Evolutionary conservation across 1,284 basidiomycete species (phyloP), one percentile per base, ranked within the genome.

Genomic region (Termitomyces sp.): DNA sequence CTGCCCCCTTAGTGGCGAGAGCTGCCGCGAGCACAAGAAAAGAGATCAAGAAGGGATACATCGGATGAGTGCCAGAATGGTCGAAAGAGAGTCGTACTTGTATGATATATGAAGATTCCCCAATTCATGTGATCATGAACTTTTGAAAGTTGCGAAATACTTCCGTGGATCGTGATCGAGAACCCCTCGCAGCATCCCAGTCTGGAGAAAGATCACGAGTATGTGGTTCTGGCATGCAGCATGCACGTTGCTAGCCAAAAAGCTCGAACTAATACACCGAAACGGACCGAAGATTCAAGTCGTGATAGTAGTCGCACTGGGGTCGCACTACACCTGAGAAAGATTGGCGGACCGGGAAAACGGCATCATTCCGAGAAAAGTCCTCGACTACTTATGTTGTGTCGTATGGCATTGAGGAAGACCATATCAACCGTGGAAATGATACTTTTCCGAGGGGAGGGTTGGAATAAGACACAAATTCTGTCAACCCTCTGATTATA

Each of bases 1-100:
- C 76, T 10, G 69, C 69, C 28, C 73, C 72, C 13, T 56, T 57
- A 9, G 61, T 60, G 19, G 56, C 43, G 17, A 61, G 47, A 2
- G 62, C 42, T 41, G 56, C 55, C 5, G 64, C 28, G 39, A 61
- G 50, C 7, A 50, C 46, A 36, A 58, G 38, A 3, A 58, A 45
- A 38, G 33, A 52, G 12, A 39, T 33, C 13, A 56, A 46, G 53
- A 57, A 51, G 33, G 45, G 21, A 52, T 56, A 33, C 63, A 66
- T 64, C 50, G 56, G 54, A 34, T 28, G 21, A 26, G 39, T 49
- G 49, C 30, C 8, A 9, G 39, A n/a, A 33, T 31, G 10, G 43
- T 31, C 12, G 3, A 30, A 19, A 31, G 4, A 10, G 5, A 5
- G n/a, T 10, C 2, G 5, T 55, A 54, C 54, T 55, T 61, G 52